These are phyloP conservation scores for Debaryomyces sp. DNA, from an alignment of 1,139 yeast genomes.

Conservation along the genomic window DNA sequence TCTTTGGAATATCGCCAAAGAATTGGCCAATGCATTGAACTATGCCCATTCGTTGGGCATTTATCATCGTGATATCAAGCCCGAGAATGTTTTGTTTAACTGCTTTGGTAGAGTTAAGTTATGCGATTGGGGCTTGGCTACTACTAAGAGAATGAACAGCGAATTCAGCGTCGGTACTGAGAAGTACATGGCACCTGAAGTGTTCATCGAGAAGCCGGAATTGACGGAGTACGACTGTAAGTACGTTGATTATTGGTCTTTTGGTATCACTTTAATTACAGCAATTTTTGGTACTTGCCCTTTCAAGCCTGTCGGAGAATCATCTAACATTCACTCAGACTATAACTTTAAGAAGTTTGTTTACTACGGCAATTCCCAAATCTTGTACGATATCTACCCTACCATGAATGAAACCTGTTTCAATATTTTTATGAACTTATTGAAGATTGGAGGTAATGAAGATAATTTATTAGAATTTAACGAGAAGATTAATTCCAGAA, in stretches of 20 bases:
- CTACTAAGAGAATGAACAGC: slow-evolving; percentile 33
- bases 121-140: slow-evolving; percentile 62
- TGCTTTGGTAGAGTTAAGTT: slow-evolving; percentile 45
- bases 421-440: slow-evolving; percentile 34
- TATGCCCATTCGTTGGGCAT: slow-evolving; percentile 47
- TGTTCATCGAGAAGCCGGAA: slow-evolving; percentile 24
- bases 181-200: slow-evolving; percentile 62
- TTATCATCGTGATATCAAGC: slow-evolving; percentile 58
- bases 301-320: slow-evolving; percentile 31
- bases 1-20: slow-evolving; percentile 35
- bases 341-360: slow-evolving; percentile 44
- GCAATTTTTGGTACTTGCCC: slow-evolving; percentile 53
- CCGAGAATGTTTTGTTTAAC: slow-evolving; percentile 52
- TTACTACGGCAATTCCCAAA: slow-evolving; percentile 32
- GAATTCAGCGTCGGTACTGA: slow-evolving; percentile 60
- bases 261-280: slow-evolving; percentile 47
- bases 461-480: slow-evolving; percentile 31
- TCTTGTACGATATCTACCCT: slow-evolving; percentile 46
- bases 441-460: slow-evolving; percentile 37
- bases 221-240: slow-evolving; percentile 33
- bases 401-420: slow-evolving; percentile 42
- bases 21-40: slow-evolving; percentile 40
- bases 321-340: slow-evolving; percentile 26
- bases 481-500: slow-evolving; percentile 29
- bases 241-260: slow-evolving; percentile 46